Evolutionary conservation across 805 yeast genomes (phyloP).

Genomic region (Saturnispora galanensis): DNA sequence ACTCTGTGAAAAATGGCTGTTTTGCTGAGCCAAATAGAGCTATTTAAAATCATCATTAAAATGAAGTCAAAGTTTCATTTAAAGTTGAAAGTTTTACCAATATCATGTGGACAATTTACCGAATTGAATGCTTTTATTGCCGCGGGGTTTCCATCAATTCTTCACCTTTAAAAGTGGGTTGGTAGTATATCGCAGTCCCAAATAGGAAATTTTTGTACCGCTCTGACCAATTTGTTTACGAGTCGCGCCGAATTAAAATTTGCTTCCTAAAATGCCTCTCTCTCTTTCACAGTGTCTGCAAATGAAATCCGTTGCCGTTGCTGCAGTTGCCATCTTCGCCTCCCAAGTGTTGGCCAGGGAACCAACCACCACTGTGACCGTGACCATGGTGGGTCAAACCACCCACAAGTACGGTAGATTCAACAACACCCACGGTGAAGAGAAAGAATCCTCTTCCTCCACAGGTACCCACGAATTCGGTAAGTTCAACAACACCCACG

Average conservation of each 20-base stretch:
- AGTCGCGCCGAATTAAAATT: conserved; percentile 2
- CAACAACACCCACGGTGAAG: conserved; percentile 33
- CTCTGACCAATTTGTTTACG: not conserved
- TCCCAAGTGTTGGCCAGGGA: conserved; percentile 21
- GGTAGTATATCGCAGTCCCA: not conserved
- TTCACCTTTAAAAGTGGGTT: too few species aligned
- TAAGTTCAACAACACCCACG: conserved; percentile 42
- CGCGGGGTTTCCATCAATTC: too few species aligned
- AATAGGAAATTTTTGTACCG: not conserved
- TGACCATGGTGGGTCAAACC: conserved; percentile 23
- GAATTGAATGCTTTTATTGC: too few species aligned
- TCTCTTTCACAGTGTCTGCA: not conserved
- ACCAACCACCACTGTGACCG: conserved; percentile 26
- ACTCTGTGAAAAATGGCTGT: too few species aligned
- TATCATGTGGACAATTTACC: too few species aligned
- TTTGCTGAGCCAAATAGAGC: too few species aligned
- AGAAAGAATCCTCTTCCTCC: conserved; percentile 23
- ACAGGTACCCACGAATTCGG: conserved; percentile 48
- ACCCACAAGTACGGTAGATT: conserved; percentile 42
- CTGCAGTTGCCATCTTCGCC: conserved; percentile 26
- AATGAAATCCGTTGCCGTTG: conserved; percentile 31
- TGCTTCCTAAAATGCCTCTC: not conserved
- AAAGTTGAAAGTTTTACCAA: too few species aligned
- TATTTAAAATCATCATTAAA: too few species aligned
- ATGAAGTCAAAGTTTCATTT: too few species aligned